A percentile compares a stretch with the other conserved stretches of the same genome.
Evolutionary conservation across 805 yeast genomes (phyloP).

Genomic region (Yarrowia osloensis): DNA sequence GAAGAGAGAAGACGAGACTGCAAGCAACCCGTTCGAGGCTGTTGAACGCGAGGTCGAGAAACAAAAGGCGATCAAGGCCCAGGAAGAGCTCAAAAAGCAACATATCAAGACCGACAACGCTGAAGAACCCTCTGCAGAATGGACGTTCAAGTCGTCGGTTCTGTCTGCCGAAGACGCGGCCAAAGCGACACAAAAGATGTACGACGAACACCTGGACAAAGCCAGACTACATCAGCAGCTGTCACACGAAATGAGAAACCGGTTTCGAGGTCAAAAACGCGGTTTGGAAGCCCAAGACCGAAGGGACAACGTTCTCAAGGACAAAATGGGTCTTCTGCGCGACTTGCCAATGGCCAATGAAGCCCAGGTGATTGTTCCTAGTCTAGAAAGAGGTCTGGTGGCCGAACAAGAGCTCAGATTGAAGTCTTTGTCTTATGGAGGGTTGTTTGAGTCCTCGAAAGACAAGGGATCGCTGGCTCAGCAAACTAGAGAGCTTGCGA

Average conservation of each 20-base stretch:
- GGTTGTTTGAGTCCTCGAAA: background rate
- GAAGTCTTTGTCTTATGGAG: background rate
- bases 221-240: conserved; percentile 4
- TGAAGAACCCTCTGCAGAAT: background rate
- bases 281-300: background rate
- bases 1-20: background rate
- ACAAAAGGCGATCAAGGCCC: background rate
- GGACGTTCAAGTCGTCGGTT: conserved; percentile 4
- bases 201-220: conserved; percentile 7
- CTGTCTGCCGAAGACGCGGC: conserved; percentile 4
- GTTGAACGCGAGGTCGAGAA: background rate
- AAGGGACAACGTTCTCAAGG: background rate
- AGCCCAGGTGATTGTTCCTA: background rate
- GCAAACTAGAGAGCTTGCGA: background rate
- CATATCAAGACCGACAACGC: background rate
- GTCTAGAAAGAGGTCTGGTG: background rate
- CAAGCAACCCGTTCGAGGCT: conserved; percentile 6
- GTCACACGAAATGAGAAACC: conserved; percentile 1
- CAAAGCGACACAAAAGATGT: background rate
- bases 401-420: background rate
- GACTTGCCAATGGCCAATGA: background rate
- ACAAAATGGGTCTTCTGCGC: conserved; percentile 10
- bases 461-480: background rate
- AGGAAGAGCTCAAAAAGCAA: background rate
- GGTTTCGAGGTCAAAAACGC: background rate